phyloP scores from a whole-genome alignment of 2,329 filamentous ascomycete genomes.

The Penicillium psychrosexuale region DNA sequence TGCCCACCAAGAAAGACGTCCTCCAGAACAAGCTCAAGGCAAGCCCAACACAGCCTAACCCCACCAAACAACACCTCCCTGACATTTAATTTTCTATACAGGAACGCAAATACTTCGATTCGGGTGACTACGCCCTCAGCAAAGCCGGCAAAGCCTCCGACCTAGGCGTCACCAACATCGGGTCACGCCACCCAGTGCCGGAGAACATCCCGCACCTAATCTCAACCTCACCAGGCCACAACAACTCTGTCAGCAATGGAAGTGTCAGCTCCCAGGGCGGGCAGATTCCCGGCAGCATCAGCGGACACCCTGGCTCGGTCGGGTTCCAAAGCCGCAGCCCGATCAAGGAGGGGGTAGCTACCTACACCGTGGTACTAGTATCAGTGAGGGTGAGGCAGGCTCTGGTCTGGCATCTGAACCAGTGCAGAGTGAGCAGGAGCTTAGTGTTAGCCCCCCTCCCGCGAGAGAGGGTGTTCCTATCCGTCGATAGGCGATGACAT shows the following conservation, averaged over 20 bases:
- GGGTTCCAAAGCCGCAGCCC: constrained; percentile 67
- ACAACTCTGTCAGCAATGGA: constrained; percentile 33
- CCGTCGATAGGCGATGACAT: constrained; percentile 49
- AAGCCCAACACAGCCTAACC: constrained; percentile 13
- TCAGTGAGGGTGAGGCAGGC: constrained; percentile 43
- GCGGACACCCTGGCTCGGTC: constrained; percentile 38
- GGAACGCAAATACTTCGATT: constrained; percentile 98
- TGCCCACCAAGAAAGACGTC: constrained; percentile 92
- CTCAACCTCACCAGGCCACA: constrained; percentile 54
- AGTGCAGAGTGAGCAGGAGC: constrained; percentile 40
- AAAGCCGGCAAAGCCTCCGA: constrained; percentile 96
- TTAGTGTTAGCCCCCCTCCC: constrained; percentile 46
- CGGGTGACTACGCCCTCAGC: constrained; percentile 91
- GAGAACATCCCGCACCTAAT: constrained; percentile 92
- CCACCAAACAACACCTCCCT: background rate
- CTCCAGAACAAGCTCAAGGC: constrained; percentile 96
- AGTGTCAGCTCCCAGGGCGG: constrained; percentile 29
- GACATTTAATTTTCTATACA: constrained; percentile 27
- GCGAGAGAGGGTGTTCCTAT: constrained; percentile 60
- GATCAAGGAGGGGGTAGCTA: constrained; percentile 80
- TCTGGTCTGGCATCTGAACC: constrained; percentile 44
- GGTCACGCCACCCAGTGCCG: constrained; percentile 88
- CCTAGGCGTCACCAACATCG: constrained; percentile 88
- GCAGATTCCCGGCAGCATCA: constrained; percentile 45
- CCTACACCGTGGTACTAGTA: constrained; percentile 76